Evolutionary conservation across 441 rosid genomes (phyloP), one percentile per base, ranked within the genome.

Genomic region (Capsella rubella): DNA sequence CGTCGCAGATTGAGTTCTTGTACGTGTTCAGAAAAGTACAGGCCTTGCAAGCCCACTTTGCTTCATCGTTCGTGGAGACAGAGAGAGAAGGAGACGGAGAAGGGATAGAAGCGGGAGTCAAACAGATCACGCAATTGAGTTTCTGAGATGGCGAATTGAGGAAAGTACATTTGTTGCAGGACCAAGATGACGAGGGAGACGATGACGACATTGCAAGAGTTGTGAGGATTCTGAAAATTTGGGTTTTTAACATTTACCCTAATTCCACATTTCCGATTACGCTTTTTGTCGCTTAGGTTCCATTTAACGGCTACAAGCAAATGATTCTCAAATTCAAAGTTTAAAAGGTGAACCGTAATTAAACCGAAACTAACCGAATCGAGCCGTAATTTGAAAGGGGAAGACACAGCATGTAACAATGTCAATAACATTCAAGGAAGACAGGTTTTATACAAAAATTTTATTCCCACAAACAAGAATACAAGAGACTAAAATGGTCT

Each of bases 11-110:
- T 37, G 82, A 55, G 76, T 82, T 89, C 78, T 82, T 88, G 81
- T 87, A 90, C 5, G 87, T 78, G 84, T 95, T 95, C 70, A 89
- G 71, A 76, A 89, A 92, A 72, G 99, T 92, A 83, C 99, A 95
- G 16, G 90, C 90, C 76, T 90, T 92, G 87, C 99, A 95, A 0
- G 95, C 52, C 98, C 99, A 95, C 52, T 81, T 85, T 4, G 87
- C 76, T 53, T 80, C 69, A 9, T 80, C 53, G 32, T 67, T 65
- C 2, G 84, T 52, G 28, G 84, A 39, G 29, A 31, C 1, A 0
- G 82, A 54, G 52, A 54, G 52, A 34, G 58, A 21, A 49, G 72
- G 25, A 18, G 84, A 25, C 1, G 87, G 6, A 11, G 89, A 42
- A 34, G 76, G 50, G 45, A 66, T 11, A 8, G 96, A 70, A 52